These are phyloP conservation scores for Colletotrichum lupini DNA, from an alignment of 2,329 filamentous ascomycete genomes.

Conservation along the genomic window DNA sequence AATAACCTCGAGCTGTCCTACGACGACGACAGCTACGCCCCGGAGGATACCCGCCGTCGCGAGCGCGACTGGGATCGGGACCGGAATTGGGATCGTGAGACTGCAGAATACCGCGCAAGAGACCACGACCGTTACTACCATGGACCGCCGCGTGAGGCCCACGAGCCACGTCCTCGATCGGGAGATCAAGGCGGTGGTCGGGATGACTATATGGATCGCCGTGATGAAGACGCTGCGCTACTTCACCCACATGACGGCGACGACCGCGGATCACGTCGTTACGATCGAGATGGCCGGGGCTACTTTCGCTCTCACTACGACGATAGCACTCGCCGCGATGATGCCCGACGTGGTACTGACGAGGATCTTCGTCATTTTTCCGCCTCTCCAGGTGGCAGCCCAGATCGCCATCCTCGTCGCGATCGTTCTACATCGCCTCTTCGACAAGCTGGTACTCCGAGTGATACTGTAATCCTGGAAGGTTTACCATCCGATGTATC, in stretches of 20 bases:
- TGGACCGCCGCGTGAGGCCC: conserved; percentile 38
- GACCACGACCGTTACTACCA: conserved; percentile 38
- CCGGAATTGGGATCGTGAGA: conserved; percentile 29
- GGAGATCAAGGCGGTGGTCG: conserved; percentile 41
- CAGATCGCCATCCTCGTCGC: conserved; percentile 34
- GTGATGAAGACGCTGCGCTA: conserved; percentile 50
- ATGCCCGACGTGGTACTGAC: conserved; percentile 32
- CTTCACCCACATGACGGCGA: conserved; percentile 44
- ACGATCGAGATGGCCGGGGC: conserved; percentile 31
- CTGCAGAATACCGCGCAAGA: conserved; percentile 17
- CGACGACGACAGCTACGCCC: conserved; percentile 44
- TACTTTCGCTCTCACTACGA: conserved; percentile 33
- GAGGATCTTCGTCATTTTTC: conserved; percentile 34
- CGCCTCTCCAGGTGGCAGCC: conserved; percentile 32
- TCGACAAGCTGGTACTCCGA: conserved; percentile 54
- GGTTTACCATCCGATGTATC: conserved; percentile 61
- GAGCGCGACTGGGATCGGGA: conserved; percentile 41
- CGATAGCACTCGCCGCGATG: conserved; percentile 34
- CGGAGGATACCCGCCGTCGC: conserved; percentile 41
- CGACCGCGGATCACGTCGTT: conserved; percentile 42
- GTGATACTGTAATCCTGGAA: conserved; percentile 66
- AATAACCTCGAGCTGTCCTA: conserved; percentile 45
- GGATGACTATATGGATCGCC: conserved; percentile 44
- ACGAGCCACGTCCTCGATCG: conserved; percentile 36
- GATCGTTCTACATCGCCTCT: conserved; percentile 40